Base-by-base conservation (phyloP, 2,329 filamentous ascomycete genomes). In the Sclerotinia spermophila region DNA sequence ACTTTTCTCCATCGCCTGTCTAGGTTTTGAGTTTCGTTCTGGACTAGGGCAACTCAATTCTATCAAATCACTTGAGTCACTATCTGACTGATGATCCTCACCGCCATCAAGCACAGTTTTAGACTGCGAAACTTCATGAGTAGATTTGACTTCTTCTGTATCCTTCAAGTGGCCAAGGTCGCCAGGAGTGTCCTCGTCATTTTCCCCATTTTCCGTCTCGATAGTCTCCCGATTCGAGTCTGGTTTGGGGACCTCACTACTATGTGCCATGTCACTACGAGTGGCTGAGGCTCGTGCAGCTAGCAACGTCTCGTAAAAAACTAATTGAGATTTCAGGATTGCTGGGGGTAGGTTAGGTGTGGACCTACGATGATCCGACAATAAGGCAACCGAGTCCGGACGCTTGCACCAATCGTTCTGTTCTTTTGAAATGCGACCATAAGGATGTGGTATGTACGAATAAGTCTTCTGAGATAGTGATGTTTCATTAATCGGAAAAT, bases 331-430 rank as follows among this genome's bases (percentile, higher is more conserved):
- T 38, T 75, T 40, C 21, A 72, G 58, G 33, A 82, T 77, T 19
- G 78, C 72, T 15, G 76, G 70, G 21, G 81, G 81, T n/a, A 82
- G 74, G 67, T 79, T 69, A 24, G 82, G 81, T n/a, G 82, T 74
- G 66, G 79, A 72, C 27, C 73, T 75, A 64, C 74, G 73, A 51
- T 51, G 27, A 27, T 51, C 38, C 60, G 70, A 72, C 44, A 72
- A 60, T 55, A 76, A 30, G 27, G 45, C 79, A 81, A 81, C 82
- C 10, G 80, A 85, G 24, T 83, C 80, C 8, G 79, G 72, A 17
- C 80, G 77, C 8, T 83, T 81, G 1, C 90, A 78, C 7, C 90
- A 79, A 13, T 79, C 74, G 58, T 78, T 76, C 74, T 90, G 88
- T 24, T 85, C 81, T 38, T 77, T 79, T 2, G 84, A 81, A 67